These are phyloP conservation scores for Hortiboletus campestris DNA, from an alignment of 768 basidiomycete species.

Conservation along the genomic window DNA sequence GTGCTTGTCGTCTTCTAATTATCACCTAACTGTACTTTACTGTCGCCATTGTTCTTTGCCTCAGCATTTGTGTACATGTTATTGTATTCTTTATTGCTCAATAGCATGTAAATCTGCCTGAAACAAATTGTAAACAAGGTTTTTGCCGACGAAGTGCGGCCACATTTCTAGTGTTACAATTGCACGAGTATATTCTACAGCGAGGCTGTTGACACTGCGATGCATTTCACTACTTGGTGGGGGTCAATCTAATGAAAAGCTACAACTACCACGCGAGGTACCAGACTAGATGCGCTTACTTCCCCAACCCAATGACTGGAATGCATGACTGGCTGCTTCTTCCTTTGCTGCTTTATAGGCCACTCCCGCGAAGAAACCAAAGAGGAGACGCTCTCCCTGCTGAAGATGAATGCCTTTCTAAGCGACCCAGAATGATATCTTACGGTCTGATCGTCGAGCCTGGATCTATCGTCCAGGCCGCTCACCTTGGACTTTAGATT, in stretches of 20 bases:
- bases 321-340: slow-evolving; percentile 62
- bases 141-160: too few species aligned
- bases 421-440: too few species aligned
- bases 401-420: too few species aligned
- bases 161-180: too few species aligned
- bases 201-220: not conserved
- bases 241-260: slow-evolving; percentile 11
- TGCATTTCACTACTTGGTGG: not conserved
- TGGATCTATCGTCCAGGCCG: slow-evolving; percentile 36
- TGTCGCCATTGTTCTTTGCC: too few species aligned
- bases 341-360: slow-evolving; percentile 67
- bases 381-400: slow-evolving; percentile 57
- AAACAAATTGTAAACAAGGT: too few species aligned
- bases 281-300: slow-evolving; percentile 12
- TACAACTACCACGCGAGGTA: not conserved
- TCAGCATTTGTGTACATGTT: too few species aligned
- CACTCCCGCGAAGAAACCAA: slow-evolving; percentile 63
- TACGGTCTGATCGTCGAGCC: slow-evolving; percentile 31
- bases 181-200: not conserved
- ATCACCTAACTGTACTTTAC: too few species aligned
- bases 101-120: too few species aligned
- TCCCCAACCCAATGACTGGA: slow-evolving; percentile 52
- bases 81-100: too few species aligned
- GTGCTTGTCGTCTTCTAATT: too few species aligned
- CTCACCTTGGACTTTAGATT: slow-evolving; percentile 54